Percentiles rank a stretch among this genome's conserved stretches.
phyloP scores from a whole-genome alignment of 345 rosid genomes.

The Euclidium syriacum region DNA sequence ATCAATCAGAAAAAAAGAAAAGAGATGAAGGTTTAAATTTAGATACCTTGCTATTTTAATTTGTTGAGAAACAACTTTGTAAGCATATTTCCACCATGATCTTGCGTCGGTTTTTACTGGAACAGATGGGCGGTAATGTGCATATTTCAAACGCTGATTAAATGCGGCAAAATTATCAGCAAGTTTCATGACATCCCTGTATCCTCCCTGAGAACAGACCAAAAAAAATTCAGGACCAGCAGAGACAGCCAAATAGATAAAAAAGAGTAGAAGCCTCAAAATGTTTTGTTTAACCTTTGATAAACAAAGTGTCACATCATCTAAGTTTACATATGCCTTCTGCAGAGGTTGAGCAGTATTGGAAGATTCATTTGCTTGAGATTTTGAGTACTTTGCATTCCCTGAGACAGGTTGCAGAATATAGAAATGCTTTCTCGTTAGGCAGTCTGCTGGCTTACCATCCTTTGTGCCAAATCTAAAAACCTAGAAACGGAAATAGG shows the following conservation, averaged over 20 bases:
- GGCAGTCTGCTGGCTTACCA: conserved; percentile 67
- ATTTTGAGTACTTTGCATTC: conserved; percentile 71
- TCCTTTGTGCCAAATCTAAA: conserved; percentile 79
- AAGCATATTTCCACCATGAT: conserved; percentile 97
- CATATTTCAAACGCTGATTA: conserved; percentile 80
- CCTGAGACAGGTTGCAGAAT: conserved; percentile 93
- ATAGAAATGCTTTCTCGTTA: conserved; percentile 58
- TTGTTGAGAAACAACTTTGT: conserved; percentile 77
- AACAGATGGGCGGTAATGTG: conserved; percentile 83
- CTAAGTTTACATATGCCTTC: conserved; percentile 80
- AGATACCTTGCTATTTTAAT: conserved; percentile 75
- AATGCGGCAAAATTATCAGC: conserved; percentile 92
- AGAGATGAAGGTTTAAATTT: neutral
- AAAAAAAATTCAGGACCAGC: conserved; percentile 18
- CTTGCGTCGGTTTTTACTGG: conserved; percentile 63
- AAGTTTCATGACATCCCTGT: conserved; percentile 76
- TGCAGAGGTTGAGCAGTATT: conserved; percentile 52
- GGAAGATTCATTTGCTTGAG: conserved; percentile 40
- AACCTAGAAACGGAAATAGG: conserved; percentile 38
- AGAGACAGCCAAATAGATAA: conserved; percentile 9
- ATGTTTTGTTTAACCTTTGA: conserved; percentile 57
- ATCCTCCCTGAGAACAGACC: conserved; percentile 69
- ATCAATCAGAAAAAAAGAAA: neutral
- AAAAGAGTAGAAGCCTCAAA: conserved; percentile 14
- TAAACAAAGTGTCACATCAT: conserved; percentile 88